Percentiles rank a stretch among this genome's conserved stretches.
Evolutionary conservation across 192 early-diverging fungal species (phyloP).

Genomic region (Backusella parvicylindrica): DNA sequence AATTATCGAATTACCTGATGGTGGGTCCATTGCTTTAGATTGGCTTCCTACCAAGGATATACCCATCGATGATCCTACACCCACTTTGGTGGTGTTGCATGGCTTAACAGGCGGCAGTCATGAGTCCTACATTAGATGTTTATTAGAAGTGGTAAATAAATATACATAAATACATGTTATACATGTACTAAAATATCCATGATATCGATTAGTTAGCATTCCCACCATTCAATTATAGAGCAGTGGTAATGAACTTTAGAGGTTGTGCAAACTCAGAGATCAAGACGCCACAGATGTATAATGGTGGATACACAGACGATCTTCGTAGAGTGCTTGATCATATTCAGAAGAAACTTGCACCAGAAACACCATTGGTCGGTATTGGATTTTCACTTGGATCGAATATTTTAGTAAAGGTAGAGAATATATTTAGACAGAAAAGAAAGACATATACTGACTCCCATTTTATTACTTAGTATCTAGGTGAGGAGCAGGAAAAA

Average conservation of each 20-base stretch:
- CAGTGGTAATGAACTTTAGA: slow-evolving; percentile 86
- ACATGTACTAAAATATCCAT: background rate
- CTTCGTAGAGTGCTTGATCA: slow-evolving; percentile 54
- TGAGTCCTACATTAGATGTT: slow-evolving; percentile 82
- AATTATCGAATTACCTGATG: slow-evolving; percentile 64
- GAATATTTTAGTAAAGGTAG: slow-evolving; percentile 86
- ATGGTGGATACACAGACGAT: slow-evolving; percentile 82
- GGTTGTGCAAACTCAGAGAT: slow-evolving; percentile 86
- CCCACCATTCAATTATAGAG: slow-evolving; percentile 62
- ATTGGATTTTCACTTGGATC: slow-evolving; percentile 92
- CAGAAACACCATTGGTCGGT: slow-evolving; percentile 67
- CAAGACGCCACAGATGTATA: slow-evolving; percentile 75
- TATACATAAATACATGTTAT: background rate
- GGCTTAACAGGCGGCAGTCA: slow-evolving; percentile 91
- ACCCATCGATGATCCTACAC: slow-evolving; percentile 57
- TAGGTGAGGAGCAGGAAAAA: slow-evolving; percentile 75
- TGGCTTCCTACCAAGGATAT: slow-evolving; percentile 69
- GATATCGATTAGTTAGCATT: slow-evolving; percentile 26
- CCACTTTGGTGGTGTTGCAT: slow-evolving; percentile 82
- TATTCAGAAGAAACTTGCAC: slow-evolving; percentile 49
- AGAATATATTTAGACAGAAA: background rate
- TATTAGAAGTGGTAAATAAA: slow-evolving; percentile 54
- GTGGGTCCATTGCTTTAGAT: slow-evolving; percentile 85
- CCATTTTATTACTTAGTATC: slow-evolving; percentile 45
- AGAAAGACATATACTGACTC: background rate